Base-by-base conservation (phyloP, 306 rosid species). In the Rosa rugosa region DNA sequence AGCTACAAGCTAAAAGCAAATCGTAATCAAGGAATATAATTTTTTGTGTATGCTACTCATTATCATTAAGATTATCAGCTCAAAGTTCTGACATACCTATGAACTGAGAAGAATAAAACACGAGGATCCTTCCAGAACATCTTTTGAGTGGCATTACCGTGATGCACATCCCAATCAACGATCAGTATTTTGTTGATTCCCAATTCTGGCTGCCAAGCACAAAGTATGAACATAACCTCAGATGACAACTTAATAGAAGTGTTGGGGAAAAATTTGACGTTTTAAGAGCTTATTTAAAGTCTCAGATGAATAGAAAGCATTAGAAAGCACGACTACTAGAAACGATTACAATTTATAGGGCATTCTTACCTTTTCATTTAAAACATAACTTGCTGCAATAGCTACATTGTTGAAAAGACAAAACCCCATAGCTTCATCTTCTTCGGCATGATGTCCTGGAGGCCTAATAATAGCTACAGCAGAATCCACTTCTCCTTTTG, bases 121-220 rank as follows among this genome's bases (percentile, higher is more conserved):
- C 88, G 97, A 76, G 96, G 83, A 82, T 95, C 98, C 63, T 78
- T 79, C 94, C 90, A 93, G 78, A 95, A 95, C 94, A 83, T 86
- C 83, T 95, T 95, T 81, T 93, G 99, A 18, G 99, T 95, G 66
- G 92, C 99, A 80, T 95, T 95, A 71, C 99, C 99, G 76, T 95
- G 99, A 88, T 95, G 99, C 13, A 95, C 94, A 46, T 95, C 99
- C 99, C 99, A 95, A 84, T 95, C 99, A 83, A 95, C 99, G 22
- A 95, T 89, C 80, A 95, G 80, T 71, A 95, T 86, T 75, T 89
- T 91, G 63, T 90, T 89, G 23, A 93, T 82, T 5, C 93, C 96
- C 83, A 91, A 62, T 71, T 93, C 96, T 60, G 91, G 96, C 99
- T 95, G 98, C 83, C 79, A 78, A 77, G 70, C 72, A 85, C 63